These are phyloP conservation scores for Candida dubliniensis DNA, from an alignment of 1,139 yeast species.

Conservation along the genomic window DNA sequence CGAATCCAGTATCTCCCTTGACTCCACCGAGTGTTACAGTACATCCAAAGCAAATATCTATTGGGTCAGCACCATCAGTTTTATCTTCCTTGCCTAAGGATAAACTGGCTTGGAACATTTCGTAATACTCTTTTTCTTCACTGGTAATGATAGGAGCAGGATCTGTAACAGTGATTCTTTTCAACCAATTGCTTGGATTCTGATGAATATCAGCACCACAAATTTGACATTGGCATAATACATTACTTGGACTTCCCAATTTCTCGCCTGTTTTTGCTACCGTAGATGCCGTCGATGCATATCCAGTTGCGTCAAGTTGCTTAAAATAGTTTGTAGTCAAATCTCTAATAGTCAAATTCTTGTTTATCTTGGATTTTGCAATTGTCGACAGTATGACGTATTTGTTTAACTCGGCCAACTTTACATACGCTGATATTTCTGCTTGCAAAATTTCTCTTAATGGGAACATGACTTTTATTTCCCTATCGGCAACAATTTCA, in stretches of 20 bases:
- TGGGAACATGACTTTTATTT: conserved; percentile 59
- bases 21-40: conserved; percentile 56
- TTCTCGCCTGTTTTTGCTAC: conserved; percentile 90
- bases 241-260: conserved; percentile 51
- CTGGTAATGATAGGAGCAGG: conserved; percentile 52
- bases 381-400: conserved; percentile 21
- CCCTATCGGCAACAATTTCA: conserved; percentile 25
- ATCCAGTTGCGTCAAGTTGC: conserved; percentile 69
- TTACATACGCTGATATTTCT: conserved; percentile 60
- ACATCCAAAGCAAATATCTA: conserved; percentile 75
- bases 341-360: conserved; percentile 78
- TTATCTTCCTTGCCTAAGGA: not conserved
- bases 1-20: conserved; percentile 31
- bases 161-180: conserved; percentile 66
- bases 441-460: conserved; percentile 68
- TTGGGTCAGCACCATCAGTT: conserved; percentile 13
- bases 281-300: conserved; percentile 90
- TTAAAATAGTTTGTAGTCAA: conserved; percentile 73
- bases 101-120: conserved; percentile 21
- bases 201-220: conserved; percentile 54
- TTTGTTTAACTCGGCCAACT: conserved; percentile 32
- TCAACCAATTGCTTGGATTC: conserved; percentile 69
- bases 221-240: conserved; percentile 41
- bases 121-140: conserved; percentile 43
- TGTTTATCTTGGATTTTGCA: conserved; percentile 43